A percentile compares a stretch with the other conserved stretches of the same genome.
Evolutionary conservation across 305 asterid genomes (phyloP).

Genomic region (Fraxinus sp.): DNA sequence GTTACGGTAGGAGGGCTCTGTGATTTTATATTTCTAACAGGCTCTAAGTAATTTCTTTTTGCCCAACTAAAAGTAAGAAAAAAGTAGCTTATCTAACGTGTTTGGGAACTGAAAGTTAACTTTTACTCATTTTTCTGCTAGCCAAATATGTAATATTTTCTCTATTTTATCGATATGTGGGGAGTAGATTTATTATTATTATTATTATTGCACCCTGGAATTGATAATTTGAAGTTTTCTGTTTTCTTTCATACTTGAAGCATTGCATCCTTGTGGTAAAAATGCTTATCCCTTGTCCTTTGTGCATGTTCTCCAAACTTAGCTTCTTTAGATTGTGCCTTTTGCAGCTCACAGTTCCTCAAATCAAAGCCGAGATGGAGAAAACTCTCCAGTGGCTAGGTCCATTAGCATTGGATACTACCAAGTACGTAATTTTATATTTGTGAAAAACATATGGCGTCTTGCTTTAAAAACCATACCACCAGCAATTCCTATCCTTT

Average conservation of each 20-base stretch:
- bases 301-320: slow-evolving; percentile 10
- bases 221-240: not conserved
- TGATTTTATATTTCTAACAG: not conserved
- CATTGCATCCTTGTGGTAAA: not conserved
- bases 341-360: slow-evolving; percentile 75
- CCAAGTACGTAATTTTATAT: slow-evolving; percentile 54
- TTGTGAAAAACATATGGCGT: not conserved
- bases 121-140: not conserved
- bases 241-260: not conserved
- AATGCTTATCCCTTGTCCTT: not conserved
- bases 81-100: not conserved
- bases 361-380: slow-evolving; percentile 94
- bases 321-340: slow-evolving; percentile 21
- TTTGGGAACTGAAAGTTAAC: not conserved
- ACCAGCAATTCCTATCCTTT: not conserved
- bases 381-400: slow-evolving; percentile 94
- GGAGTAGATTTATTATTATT: not conserved
- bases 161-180: not conserved
- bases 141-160: not conserved
- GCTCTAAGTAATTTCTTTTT: not conserved
- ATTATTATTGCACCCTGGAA: not conserved
- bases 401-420: slow-evolving; percentile 91
- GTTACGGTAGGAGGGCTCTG: not conserved
- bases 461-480: not conserved
- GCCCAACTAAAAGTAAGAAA: not conserved